phyloP scores from a whole-genome alignment of 495 filamentous ascomycete species.

The Amniculicola lignicola region DNA sequence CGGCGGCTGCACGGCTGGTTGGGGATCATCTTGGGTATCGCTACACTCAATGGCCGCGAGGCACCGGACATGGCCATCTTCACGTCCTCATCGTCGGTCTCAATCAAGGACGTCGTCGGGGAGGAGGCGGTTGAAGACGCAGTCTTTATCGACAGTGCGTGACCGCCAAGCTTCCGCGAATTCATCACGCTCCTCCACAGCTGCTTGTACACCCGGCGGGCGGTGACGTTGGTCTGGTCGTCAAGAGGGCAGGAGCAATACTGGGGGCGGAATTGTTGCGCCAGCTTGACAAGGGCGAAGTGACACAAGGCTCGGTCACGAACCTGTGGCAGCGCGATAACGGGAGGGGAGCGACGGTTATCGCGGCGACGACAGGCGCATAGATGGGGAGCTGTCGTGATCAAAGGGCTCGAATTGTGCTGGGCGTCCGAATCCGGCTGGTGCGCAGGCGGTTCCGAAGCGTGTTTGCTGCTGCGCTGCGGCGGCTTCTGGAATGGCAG shows the following conservation, averaged over 20 bases:
- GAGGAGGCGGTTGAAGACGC: constrained; percentile 33
- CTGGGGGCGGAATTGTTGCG: constrained; percentile 26
- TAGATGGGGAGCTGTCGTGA: constrained; percentile 8
- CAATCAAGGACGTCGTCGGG: constrained; percentile 21
- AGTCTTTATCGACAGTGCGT: constrained; percentile 22
- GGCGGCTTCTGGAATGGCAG: constrained; percentile 25
- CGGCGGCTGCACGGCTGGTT: constrained; percentile 65
- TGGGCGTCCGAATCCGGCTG: not conserved
- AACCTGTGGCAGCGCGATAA: constrained; percentile 23
- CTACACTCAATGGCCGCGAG: constrained; percentile 58
- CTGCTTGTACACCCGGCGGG: constrained; percentile 30
- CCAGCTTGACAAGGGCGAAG: constrained; percentile 28
- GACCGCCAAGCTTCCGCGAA: constrained; percentile 21
- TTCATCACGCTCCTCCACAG: constrained; percentile 36
- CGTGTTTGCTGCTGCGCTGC: constrained; percentile 29
- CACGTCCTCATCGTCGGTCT: constrained; percentile 43
- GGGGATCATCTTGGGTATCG: constrained; percentile 47
- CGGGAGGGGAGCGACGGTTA: constrained; percentile 6
- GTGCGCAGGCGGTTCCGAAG: constrained; percentile 15
- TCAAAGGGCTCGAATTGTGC: constrained; percentile 1
- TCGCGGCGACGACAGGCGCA: constrained; percentile 4
- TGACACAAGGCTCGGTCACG: constrained; percentile 27
- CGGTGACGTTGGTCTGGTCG: constrained; percentile 22
- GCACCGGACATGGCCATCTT: constrained; percentile 51
- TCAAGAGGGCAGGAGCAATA: constrained; percentile 27